Percentiles rank a stretch among this genome's conserved stretches.
phyloP scores from a whole-genome alignment of 2,329 filamentous ascomycete species.

The Exophiala calicioides region DNA sequence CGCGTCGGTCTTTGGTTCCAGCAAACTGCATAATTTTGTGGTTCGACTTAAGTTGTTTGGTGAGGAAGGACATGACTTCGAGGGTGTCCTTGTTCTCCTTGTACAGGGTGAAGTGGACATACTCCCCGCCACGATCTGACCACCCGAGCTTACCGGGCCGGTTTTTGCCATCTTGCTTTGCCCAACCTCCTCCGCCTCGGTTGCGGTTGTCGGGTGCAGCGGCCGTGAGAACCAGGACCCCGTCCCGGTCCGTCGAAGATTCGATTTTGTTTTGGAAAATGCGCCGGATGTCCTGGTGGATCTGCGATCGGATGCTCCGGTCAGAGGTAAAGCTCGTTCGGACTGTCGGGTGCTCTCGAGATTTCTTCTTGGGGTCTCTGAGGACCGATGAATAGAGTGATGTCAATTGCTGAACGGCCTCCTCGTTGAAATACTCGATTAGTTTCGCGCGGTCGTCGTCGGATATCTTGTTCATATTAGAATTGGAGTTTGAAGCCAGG shows the following conservation, averaged over 20 bases:
- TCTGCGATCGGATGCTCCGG: constrained; percentile 61
- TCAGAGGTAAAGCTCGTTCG: constrained; percentile 57
- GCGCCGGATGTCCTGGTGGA: constrained; percentile 69
- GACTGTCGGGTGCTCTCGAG: constrained; percentile 55
- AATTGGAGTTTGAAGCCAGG: background rate
- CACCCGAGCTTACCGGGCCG: constrained; percentile 55
- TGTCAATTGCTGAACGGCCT: constrained; percentile 48
- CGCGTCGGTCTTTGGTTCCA: constrained; percentile 87
- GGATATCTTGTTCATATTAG: constrained; percentile 23
- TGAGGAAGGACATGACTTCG: constrained; percentile 79
- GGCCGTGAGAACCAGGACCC: constrained; percentile 57
- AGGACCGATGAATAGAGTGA: constrained; percentile 58
- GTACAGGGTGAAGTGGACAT: constrained; percentile 87
- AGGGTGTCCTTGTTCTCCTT: constrained; percentile 98
- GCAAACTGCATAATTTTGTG: constrained; percentile 75
- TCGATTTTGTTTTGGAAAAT: constrained; percentile 79
- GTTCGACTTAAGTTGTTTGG: constrained; percentile 68
- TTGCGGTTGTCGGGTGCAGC: constrained; percentile 37
- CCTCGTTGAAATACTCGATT: constrained; percentile 27
- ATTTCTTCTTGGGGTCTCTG: constrained; percentile 56
- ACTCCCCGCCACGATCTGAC: constrained; percentile 72
- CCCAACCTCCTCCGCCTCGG: constrained; percentile 35
- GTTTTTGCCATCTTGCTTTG: constrained; percentile 32
- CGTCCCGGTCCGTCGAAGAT: constrained; percentile 72
- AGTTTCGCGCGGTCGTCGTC: constrained; percentile 49